Evolutionary conservation across 1,139 yeast genomes (phyloP), one percentile per base, ranked within the genome.

Genomic region (Candida sojae): DNA sequence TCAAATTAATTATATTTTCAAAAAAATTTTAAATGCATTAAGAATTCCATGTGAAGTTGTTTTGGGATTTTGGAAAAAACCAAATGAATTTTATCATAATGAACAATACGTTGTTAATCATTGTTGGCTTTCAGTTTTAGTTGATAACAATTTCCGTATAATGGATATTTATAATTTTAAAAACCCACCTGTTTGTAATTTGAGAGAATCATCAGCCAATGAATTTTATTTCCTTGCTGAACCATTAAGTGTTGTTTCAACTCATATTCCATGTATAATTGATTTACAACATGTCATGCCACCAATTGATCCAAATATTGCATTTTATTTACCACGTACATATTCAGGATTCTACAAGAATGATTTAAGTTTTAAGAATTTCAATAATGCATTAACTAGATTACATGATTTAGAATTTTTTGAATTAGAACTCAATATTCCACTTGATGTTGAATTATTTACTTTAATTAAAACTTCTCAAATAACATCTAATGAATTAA

Each of bases 251-350:
- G 63, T 90, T 44, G 80, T 93, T 13, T 87, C 87, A 51, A 88
- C 97, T 0, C 99, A 93, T 65, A 83, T 90, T 39, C 98, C 99
- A 8, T 77, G 84, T 17, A 82, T 83, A 48, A 82, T 82, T 45
- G 86, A 82, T 50, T 85, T 88, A 53, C 98, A 93, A 64, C 96
- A 88, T 67, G 82, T 92, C 12, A 79, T 82, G 31, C 97, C 97
- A 8, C 89, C 96, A 4, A 70, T 93, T 51, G 91, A 88, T 53
- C 87, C 88, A 42, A 79, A 82, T 53, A 83, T 87, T 37, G 93
- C 95, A 13, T 77, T 90, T 53, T 82, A 91, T 44, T 71, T 92
- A 45, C 99, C 98, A 0, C 77, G 96, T 41, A 83, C 88, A 12
- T 89, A 90, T 60, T 93, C 96, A 1, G 88, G 92, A 0, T 90